Evolutionary conservation across 208 protist species (phyloP).

Genomic region (Entamoeba moshkovskii): DNA sequence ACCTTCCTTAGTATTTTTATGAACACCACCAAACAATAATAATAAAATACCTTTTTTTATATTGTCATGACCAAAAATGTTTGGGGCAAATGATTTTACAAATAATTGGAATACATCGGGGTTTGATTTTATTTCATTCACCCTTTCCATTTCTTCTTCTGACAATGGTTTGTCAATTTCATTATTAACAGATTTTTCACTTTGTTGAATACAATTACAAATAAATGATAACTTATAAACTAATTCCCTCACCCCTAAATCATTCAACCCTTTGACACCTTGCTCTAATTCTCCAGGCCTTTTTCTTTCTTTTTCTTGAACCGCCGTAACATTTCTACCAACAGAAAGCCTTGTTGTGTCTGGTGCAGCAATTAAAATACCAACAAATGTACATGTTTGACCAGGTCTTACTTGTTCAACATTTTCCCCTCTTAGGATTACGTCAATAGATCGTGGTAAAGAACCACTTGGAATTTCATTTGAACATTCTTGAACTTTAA

Average conservation of each 20-base stretch:
- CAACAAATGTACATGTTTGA: constrained; percentile 67
- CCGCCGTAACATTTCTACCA: neutral
- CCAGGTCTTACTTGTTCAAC: constrained; percentile 93
- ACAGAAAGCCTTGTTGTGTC: constrained; percentile 68
- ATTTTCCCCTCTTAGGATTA: constrained; percentile 81
- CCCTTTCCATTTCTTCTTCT: neutral
- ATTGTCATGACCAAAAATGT: constrained; percentile 83
- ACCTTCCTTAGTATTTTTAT: constrained; percentile 75
- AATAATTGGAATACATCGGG: constrained; percentile 19
- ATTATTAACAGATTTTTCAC: neutral
- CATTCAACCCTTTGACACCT: constrained; percentile 75
- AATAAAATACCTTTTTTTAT: constrained; percentile 92
- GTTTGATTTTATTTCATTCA: neutral
- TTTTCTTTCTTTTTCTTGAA: neutral
- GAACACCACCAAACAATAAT: constrained; percentile 91
- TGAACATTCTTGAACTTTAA: constrained; percentile 79
- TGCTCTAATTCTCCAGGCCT: constrained; percentile 30
- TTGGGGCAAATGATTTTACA: constrained; percentile 45
- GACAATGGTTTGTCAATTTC: neutral
- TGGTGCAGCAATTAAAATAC: constrained; percentile 86
- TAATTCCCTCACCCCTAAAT: constrained; percentile 84
- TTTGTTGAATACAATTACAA: constrained; percentile 62
- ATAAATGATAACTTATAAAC: constrained; percentile 89
- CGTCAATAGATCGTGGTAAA: constrained; percentile 81
- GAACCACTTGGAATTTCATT: constrained; percentile 76